These are phyloP conservation scores for Chimonanthus salicifolius DNA, from an alignment of 164 flowering plant species.

Conservation along the genomic window DNA sequence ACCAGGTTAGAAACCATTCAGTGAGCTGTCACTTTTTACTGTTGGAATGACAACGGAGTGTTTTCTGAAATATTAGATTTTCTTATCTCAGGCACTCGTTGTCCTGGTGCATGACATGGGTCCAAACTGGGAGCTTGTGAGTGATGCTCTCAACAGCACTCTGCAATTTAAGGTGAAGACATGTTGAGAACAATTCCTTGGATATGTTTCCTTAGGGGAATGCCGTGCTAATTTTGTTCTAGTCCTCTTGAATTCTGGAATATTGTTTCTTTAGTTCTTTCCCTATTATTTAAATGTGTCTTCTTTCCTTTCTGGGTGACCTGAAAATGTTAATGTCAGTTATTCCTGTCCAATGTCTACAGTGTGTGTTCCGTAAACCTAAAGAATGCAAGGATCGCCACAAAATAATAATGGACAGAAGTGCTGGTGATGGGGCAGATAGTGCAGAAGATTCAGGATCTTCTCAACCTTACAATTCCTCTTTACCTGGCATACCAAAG, in stretches of 20 bases:
- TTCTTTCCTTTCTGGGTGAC: neutral
- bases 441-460: slow-evolving; percentile 98
- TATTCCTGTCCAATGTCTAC: slow-evolving; percentile 12
- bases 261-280: no score
- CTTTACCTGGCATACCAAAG: slow-evolving; percentile 95
- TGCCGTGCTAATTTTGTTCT: neutral
- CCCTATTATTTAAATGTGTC: no score
- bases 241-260: neutral
- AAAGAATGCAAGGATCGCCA: slow-evolving; percentile 95
- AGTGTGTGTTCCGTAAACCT: slow-evolving; percentile 83
- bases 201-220: neutral
- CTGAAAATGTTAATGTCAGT: slow-evolving; percentile 5
- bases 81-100: slow-evolving; percentile 72
- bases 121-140: slow-evolving; percentile 97
- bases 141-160: slow-evolving; percentile 86
- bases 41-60: neutral
- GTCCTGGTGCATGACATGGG: slow-evolving; percentile 99
- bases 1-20: slow-evolving; percentile 45
- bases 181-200: slow-evolving; percentile 6
- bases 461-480: slow-evolving; percentile 89
- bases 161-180: slow-evolving; percentile 71
- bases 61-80: neutral
- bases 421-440: slow-evolving; percentile 85
- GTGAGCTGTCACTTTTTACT: neutral
- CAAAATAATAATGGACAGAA: slow-evolving; percentile 71